Conservation (phyloP, 495 filamentous ascomycete genomes). For the Aspergillus egyptiacus region DNA sequence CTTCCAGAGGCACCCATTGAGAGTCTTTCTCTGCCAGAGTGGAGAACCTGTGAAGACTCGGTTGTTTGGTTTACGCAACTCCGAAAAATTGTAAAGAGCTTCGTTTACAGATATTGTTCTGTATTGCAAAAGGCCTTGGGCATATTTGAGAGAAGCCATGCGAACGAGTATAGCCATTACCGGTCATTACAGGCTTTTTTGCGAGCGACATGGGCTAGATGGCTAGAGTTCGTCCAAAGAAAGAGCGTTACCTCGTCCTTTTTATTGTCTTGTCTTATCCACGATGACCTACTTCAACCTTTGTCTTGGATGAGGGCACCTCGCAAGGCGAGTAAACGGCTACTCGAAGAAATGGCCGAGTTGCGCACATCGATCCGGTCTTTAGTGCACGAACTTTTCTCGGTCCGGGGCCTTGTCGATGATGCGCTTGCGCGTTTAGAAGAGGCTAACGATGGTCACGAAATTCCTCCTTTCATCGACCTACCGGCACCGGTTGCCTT, state of each 20-base stretch:
- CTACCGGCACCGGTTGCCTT: neutral
- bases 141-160: neutral
- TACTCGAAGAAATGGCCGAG: neutral
- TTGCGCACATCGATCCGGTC: neutral
- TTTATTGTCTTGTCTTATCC: neutral
- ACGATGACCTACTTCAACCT: neutral
- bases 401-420: neutral
- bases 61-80: neutral
- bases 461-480: neutral
- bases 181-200: neutral
- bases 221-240: neutral
- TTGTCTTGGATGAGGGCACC: neutral
- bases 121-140: neutral
- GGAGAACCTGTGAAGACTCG: neutral
- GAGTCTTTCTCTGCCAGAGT: neutral
- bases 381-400: neutral
- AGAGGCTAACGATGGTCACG: neutral
- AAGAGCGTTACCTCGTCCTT: neutral
- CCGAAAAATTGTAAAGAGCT: neutral
- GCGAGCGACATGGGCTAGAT: neutral
- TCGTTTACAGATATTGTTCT: neutral
- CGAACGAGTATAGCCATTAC: neutral
- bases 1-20: neutral
- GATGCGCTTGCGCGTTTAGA: slow-evolving; percentile 22
- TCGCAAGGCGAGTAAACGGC: neutral